Conservation (phyloP, 1,284 basidiomycete species). For the Rhodotorula sp. region DNA sequence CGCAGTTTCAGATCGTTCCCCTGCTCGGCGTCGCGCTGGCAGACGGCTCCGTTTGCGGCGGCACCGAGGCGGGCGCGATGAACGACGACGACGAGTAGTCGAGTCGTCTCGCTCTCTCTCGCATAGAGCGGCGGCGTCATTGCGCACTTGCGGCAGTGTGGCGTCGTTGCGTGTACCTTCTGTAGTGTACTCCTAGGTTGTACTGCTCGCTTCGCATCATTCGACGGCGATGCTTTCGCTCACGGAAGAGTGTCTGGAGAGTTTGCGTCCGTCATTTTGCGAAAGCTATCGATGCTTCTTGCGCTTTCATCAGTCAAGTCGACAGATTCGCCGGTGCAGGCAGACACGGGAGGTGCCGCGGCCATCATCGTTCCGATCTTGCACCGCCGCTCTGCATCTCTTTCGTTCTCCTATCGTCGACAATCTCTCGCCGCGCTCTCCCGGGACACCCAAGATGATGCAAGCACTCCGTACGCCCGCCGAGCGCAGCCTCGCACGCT, state of each 20-base stretch:
- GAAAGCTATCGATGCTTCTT: too few relatives aligned
- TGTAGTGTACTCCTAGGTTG: conserved; percentile 7
- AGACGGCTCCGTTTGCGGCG: conserved; percentile 32
- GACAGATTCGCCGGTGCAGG: too few relatives aligned
- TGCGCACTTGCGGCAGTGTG: neutral
- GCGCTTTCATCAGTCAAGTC: too few relatives aligned
- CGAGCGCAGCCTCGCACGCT: neutral
- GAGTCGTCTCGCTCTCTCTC: neutral
- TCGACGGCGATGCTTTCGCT: neutral
- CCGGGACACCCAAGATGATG: neutral
- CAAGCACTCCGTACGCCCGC: neutral
- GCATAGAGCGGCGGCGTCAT: neutral
- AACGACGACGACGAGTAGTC: conserved; percentile 9
- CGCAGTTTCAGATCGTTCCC: conserved; percentile 41
- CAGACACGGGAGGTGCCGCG: too few relatives aligned
- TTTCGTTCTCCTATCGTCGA: neutral
- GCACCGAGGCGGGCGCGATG: conserved; percentile 11
- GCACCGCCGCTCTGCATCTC: too few relatives aligned
- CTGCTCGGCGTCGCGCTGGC: conserved; percentile 37
- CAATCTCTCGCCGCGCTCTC: neutral
- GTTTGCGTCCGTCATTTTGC: too few relatives aligned
- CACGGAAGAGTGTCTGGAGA: neutral
- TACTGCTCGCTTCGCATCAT: neutral
- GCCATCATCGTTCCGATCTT: too few relatives aligned
- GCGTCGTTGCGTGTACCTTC: neutral